Percentiles rank a stretch among this genome's conserved stretches.
These are phyloP conservation scores for Wickerhamiella siamensis DNA, from an alignment of 805 yeast species.

Conservation along the genomic window DNA sequence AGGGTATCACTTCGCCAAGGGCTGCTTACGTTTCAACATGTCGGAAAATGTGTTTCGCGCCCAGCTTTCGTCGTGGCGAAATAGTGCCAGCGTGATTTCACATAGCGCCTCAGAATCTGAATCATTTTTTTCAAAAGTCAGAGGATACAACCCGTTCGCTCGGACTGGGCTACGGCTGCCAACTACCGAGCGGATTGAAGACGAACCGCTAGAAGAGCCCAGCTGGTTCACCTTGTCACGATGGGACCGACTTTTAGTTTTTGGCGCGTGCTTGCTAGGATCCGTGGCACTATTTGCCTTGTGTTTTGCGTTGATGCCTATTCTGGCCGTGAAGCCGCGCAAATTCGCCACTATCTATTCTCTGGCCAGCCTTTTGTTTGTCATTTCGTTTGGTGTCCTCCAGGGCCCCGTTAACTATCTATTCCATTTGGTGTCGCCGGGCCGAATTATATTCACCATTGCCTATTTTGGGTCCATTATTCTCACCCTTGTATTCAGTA, in stretches of 20 bases:
- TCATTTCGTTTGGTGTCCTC: conserved; percentile 74
- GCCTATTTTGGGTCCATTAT: conserved; percentile 72
- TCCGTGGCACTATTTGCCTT: conserved; percentile 68
- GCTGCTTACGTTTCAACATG: conserved; percentile 5
- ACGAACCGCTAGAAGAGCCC: conserved; percentile 25
- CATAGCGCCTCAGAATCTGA: conserved; percentile 15
- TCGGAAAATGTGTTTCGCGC: conserved; percentile 23
- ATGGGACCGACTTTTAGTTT: conserved; percentile 67
- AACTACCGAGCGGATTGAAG: conserved; percentile 15
- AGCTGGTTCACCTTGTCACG: conserved; percentile 37
- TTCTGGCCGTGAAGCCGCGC: conserved; percentile 74
- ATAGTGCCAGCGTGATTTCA: conserved; percentile 12
- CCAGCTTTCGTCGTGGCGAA: conserved; percentile 24
- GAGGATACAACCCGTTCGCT: conserved; percentile 20
- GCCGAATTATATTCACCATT: conserved; percentile 63
- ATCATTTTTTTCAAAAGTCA: conserved; percentile 17
- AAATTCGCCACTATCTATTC: conserved; percentile 84
- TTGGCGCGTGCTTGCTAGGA: conserved; percentile 61
- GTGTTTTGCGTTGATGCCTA: conserved; percentile 77
- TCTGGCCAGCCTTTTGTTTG: conserved; percentile 75
- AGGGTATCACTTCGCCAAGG: too few relatives aligned
- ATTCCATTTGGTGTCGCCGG: conserved; percentile 57
- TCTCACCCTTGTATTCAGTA: conserved; percentile 64
- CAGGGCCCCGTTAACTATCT: conserved; percentile 84
- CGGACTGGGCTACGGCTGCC: conserved; percentile 16